These are phyloP conservation scores for Naegleria fowleri DNA, from an alignment of 208 protist species.

Conservation along the genomic window DNA sequence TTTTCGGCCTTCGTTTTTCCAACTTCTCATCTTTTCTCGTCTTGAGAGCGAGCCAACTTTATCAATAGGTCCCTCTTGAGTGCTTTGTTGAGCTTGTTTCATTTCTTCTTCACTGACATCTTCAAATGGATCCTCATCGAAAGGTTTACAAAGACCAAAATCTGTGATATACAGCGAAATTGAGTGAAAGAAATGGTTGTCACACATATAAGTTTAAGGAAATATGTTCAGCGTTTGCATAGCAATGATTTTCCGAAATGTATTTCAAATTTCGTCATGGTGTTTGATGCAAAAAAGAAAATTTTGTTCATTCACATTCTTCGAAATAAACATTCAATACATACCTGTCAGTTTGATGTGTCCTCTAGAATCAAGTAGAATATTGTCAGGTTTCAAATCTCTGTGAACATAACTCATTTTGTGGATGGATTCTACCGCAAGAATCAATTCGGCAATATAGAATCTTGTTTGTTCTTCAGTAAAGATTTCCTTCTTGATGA, in stretches of 20 bases:
- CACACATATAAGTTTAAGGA: too few relatives aligned
- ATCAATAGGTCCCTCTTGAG: neutral
- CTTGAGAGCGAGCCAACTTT: neutral
- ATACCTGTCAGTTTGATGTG: constrained; percentile 73
- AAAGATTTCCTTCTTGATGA: constrained; percentile 81
- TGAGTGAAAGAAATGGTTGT: too few relatives aligned
- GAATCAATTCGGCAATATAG: constrained; percentile 74
- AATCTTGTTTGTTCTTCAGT: constrained; percentile 61
- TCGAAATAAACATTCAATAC: too few relatives aligned
- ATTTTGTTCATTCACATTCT: too few relatives aligned
- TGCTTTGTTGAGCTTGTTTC: neutral
- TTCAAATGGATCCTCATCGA: constrained; percentile 5
- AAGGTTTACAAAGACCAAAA: constrained; percentile 30
- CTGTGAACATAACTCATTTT: constrained; percentile 56
- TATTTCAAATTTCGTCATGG: constrained; percentile 26
- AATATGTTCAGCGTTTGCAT: too few relatives aligned
- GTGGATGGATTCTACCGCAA: constrained; percentile 81
- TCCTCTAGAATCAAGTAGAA: constrained; percentile 65
- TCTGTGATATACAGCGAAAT: neutral
- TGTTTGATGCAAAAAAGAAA: too few relatives aligned
- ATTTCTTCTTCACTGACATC: neutral
- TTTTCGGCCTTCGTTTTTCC: constrained; percentile 34
- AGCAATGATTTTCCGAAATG: neutral
- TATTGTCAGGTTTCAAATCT: constrained; percentile 81
- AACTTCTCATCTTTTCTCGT: constrained; percentile 40